Conservation (phyloP, 2,329 filamentous ascomycete species). For the Paecilomyces dactylethromorphus region DNA sequence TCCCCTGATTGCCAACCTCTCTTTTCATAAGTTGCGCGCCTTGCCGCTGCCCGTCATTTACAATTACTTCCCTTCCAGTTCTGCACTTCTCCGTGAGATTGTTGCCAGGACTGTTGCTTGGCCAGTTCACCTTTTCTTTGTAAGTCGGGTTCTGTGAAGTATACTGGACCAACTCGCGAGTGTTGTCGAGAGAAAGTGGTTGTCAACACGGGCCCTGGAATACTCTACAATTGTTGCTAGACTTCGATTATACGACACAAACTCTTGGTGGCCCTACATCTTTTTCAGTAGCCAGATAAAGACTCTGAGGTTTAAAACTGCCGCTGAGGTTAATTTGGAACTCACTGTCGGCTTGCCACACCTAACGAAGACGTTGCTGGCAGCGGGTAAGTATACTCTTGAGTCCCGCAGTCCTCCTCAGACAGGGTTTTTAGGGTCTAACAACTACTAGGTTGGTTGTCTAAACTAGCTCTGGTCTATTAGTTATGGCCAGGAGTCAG, state of each 20-base stretch:
- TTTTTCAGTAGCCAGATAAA: not conserved
- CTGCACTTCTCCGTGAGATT: conserved; percentile 16
- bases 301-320: not conserved
- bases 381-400: not conserved
- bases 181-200: conserved; percentile 8
- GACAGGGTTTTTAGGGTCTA: not conserved
- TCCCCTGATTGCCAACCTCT: not conserved
- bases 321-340: not conserved
- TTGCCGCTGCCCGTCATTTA: not conserved
- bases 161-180: conserved; percentile 20
- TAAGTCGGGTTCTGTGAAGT: conserved; percentile 9
- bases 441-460: not conserved
- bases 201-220: not conserved
- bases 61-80: conserved; percentile 4
- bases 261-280: not conserved
- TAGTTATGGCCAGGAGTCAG: conserved; percentile 24
- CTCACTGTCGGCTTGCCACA: not conserved
- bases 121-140: conserved; percentile 1
- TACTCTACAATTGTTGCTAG: not conserved
- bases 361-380: not conserved
- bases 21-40: not conserved
- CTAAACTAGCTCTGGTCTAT: not conserved
- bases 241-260: not conserved
- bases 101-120: conserved; percentile 5
- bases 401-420: not conserved